Conservation (phyloP, 2,329 filamentous ascomycete species). For the Ustulina deusta region DNA sequence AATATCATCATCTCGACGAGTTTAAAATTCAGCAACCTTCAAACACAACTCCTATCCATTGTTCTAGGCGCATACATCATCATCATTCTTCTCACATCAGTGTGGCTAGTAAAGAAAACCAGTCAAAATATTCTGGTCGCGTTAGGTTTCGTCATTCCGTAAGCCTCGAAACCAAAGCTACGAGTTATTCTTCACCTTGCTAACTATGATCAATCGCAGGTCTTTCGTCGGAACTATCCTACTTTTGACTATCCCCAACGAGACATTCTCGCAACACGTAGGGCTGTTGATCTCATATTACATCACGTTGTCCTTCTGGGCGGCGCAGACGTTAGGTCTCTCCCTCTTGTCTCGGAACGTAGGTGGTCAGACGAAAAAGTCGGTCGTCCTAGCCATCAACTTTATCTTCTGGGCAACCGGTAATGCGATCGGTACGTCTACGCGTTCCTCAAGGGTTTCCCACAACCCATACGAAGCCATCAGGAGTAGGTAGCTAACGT, state of each 20-base stretch:
- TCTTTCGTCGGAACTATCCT: constrained; percentile 79
- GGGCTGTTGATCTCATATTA: constrained; percentile 81
- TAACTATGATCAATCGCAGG: constrained; percentile 52
- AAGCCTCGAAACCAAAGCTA: constrained; percentile 49
- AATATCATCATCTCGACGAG: constrained; percentile 76
- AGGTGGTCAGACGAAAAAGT: constrained; percentile 80
- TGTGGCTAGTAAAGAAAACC: constrained; percentile 75
- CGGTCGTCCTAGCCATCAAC: constrained; percentile 74
- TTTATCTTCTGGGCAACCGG: constrained; percentile 77
- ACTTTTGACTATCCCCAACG: constrained; percentile 75
- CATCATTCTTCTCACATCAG: constrained; percentile 72
- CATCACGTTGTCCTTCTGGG: constrained; percentile 82
- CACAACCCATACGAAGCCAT: not conserved
- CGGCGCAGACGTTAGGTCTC: constrained; percentile 74
- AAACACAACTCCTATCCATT: constrained; percentile 81
- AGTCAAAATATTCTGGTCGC: constrained; percentile 77
- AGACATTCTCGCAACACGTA: constrained; percentile 67
- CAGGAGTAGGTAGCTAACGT: constrained; percentile 2
- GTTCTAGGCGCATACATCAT: constrained; percentile 81
- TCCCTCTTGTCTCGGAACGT: constrained; percentile 77
- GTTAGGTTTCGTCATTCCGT: constrained; percentile 74
- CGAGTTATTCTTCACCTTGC: not conserved
- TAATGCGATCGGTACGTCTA: constrained; percentile 69
- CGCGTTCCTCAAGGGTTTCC: constrained; percentile 9
- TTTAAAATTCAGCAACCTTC: constrained; percentile 73